phyloP scores from a whole-genome alignment of 768 basidiomycete genomes.

The Xerocomus brunneocitrinus region DNA sequence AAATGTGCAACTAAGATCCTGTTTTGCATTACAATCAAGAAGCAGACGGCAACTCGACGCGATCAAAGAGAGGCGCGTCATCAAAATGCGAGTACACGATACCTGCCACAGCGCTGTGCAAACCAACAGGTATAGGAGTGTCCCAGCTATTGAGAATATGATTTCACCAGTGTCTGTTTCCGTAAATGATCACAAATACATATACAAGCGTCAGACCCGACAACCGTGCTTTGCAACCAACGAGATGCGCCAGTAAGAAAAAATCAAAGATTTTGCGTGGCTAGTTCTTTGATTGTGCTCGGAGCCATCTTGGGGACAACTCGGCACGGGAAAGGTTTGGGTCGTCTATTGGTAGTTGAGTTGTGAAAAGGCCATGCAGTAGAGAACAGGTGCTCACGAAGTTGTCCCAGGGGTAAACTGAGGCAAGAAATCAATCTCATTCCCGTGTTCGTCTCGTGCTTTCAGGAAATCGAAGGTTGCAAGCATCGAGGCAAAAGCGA shows the following conservation, averaged over 20 bases:
- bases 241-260: not conserved
- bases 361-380: not conserved
- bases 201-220: not conserved
- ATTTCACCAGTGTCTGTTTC: not conserved
- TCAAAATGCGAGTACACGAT: not conserved
- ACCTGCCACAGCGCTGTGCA: not conserved
- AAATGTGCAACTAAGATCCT: not conserved
- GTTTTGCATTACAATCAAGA: not conserved
- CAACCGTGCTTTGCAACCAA: not conserved
- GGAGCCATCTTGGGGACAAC: slow-evolving; percentile 16
- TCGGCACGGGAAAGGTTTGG: slow-evolving; percentile 19
- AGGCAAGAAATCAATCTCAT: slow-evolving; percentile 23
- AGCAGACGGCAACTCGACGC: not conserved
- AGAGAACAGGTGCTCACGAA: slow-evolving; percentile 16
- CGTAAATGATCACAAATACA: not conserved
- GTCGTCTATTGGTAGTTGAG: slow-evolving; percentile 14
- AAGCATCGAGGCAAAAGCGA: slow-evolving; percentile 22
- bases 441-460: slow-evolving; percentile 18
- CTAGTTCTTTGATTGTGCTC: slow-evolving; percentile 8
- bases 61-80: not conserved
- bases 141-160: not conserved
- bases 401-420: slow-evolving; percentile 15
- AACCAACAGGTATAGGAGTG: not conserved
- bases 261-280: slow-evolving; percentile 5
- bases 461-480: slow-evolving; percentile 21